Conservation (phyloP, 257 asterid genomes). For the Paraleonurus japonicus region DNA sequence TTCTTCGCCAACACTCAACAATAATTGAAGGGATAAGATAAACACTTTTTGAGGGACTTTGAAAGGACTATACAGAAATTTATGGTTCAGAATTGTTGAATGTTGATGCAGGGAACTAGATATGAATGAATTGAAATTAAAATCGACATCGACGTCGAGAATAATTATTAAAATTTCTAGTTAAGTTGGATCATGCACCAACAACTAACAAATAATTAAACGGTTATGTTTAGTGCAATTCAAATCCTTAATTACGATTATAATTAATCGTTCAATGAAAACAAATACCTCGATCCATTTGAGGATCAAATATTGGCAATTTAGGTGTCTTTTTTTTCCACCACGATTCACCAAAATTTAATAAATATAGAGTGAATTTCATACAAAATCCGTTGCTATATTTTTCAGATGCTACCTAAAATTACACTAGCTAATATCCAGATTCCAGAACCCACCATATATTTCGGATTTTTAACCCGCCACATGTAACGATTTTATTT, state of each 20-base stretch:
- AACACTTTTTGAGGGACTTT: not conserved
- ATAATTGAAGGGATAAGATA: conserved; percentile 18
- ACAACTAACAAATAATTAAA: not conserved
- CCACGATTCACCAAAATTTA: too few relatives aligned
- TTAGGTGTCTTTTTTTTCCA: too few relatives aligned
- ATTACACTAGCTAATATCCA: too few relatives aligned
- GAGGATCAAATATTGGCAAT: not conserved
- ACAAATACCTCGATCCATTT: not conserved
- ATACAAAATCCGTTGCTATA: too few relatives aligned
- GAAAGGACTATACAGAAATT: not conserved
- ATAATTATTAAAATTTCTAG: not conserved
- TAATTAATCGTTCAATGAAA: not conserved
- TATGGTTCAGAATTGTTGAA: not conserved
- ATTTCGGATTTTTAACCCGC: too few relatives aligned
- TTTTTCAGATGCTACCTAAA: too few relatives aligned
- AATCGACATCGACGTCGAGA: not conserved
- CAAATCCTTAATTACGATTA: not conserved
- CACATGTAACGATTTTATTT: too few relatives aligned
- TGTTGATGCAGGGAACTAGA: not conserved
- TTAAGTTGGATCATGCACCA: not conserved
- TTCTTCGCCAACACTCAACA: conserved; percentile 19
- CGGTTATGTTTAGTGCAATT: not conserved
- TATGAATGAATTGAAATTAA: not conserved
- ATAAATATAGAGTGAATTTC: too few relatives aligned
- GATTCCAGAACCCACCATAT: too few relatives aligned